Base-by-base conservation (phyloP, 176 grass and related monocot species). In the Eleusine coracana region DNA sequence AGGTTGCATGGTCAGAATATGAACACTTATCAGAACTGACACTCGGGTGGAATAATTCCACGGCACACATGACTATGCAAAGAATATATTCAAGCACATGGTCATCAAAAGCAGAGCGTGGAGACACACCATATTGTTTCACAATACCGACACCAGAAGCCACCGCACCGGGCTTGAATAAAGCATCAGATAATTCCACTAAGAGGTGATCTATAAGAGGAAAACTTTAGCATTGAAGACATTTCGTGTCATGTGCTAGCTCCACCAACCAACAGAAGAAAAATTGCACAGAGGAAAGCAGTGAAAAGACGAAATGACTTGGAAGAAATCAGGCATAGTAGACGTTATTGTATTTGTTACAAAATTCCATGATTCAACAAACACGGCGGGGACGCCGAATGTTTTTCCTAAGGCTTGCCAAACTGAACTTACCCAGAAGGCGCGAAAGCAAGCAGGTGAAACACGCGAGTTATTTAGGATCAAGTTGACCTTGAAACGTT, bases 81-180 rank as follows among this genome's bases (percentile, higher is more conserved):
- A 70, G 77, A 89, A 89, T 76, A 89, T 49, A 81, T 85, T 76
- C 87, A 81, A 48, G 66, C 55, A 85, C 29, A 81, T 66, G 71
- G 83, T 18, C 46, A 74, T 27, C 60, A 25, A 27, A 2, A 46
- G 72, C 71, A 82, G 37, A 48, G 38, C 3, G 4, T 8, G 11
- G 78, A 5, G 6, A 51, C 29, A 89, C 23, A 45, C 7, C 23
- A 38, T 76, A 64, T 71, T 21, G 25, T 37, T 81, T 21, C 55
- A 63, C 36, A 77, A 64, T 28, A 85, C 71, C 78, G 36, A 73
- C 78, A 77, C 83, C 78, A 86, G 78, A 89, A 86, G 83, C 20
- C 72, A 86, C 83, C 10, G 13, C 27, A 31, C 70, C 23, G 27
- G 38, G 52, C 50, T 18, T 44, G 82, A 84, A 84, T 84, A 62